phyloP scores from a whole-genome alignment of 345 rosid species.

The Hibiscus mutabilis region DNA sequence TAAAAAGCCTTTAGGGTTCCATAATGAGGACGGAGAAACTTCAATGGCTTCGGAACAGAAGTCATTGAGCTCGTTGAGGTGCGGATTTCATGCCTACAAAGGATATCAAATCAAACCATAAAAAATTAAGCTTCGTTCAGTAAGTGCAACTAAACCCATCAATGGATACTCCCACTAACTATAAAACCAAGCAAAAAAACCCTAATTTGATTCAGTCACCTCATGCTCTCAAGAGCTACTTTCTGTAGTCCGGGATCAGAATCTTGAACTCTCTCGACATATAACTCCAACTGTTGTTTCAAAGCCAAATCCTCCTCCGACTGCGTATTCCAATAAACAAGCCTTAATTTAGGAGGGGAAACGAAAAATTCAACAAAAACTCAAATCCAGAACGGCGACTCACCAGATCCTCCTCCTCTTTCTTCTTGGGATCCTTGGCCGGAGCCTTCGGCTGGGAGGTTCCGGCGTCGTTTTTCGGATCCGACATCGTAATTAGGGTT shows the following conservation, averaged over 20 bases:
- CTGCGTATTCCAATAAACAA: conserved; percentile 26
- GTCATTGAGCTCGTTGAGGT: conserved; percentile 97
- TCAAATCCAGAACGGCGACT: conserved; percentile 6
- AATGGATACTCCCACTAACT: background rate
- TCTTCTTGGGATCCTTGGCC: conserved; percentile 79
- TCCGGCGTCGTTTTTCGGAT: conserved; percentile 44
- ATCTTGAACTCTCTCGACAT: conserved; percentile 93
- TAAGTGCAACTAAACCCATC: background rate
- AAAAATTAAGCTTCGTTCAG: background rate
- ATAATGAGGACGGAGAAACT: conserved; percentile 96
- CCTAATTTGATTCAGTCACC: conserved; percentile 30
- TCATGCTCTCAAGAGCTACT: conserved; percentile 91
- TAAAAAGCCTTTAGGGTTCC: conserved; percentile 71
- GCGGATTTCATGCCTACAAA: conserved; percentile 77
- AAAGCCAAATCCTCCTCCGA: conserved; percentile 90
- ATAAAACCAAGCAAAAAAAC: background rate
- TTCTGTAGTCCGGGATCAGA: conserved; percentile 81
- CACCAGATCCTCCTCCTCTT: conserved; percentile 89
- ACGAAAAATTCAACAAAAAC: background rate
- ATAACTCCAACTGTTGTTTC: conserved; percentile 89
- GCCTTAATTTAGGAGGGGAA: background rate
- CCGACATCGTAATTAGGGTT: conserved; percentile 24
- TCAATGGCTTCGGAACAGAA: conserved; percentile 93
- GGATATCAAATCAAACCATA: background rate
- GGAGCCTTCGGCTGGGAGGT: conserved; percentile 55